phyloP scores from a whole-genome alignment of 2,329 filamentous ascomycete species.

The Microdochium bolleyi region DNA sequence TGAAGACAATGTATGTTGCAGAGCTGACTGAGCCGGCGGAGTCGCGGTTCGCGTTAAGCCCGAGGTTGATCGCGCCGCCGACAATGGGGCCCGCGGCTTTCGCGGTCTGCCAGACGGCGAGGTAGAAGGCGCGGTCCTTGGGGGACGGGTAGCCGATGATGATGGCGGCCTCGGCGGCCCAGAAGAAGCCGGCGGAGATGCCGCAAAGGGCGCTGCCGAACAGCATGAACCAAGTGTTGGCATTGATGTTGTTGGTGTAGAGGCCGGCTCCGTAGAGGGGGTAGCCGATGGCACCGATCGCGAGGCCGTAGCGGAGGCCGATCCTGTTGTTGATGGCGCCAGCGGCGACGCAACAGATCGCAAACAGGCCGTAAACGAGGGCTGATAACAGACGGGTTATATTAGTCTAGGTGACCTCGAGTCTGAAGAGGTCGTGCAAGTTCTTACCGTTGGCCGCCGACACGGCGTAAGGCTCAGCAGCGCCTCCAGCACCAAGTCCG shows the following conservation, averaged over 20 bases:
- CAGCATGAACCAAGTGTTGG: slow-evolving; percentile 54
- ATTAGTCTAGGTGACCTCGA: too few species aligned
- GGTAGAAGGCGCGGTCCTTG: slow-evolving; percentile 46
- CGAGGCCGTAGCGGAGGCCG: slow-evolving; percentile 27
- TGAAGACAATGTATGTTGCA: slow-evolving; percentile 14
- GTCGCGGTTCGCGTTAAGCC: slow-evolving; percentile 26
- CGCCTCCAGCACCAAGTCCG: slow-evolving; percentile 30
- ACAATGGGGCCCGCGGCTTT: slow-evolving; percentile 34
- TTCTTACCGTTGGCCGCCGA: slow-evolving; percentile 29
- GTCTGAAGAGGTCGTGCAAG: too few species aligned
- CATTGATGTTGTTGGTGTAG: slow-evolving; percentile 57
- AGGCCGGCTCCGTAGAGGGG: slow-evolving; percentile 56
- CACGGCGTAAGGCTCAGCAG: slow-evolving; percentile 29
- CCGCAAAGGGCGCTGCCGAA: slow-evolving; percentile 56
- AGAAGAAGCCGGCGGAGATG: slow-evolving; percentile 57
- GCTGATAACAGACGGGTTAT: slow-evolving; percentile 10
- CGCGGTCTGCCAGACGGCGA: slow-evolving; percentile 40
- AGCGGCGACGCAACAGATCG: slow-evolving; percentile 30
- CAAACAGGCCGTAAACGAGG: slow-evolving; percentile 34
- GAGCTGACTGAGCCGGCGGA: slow-evolving; percentile 12
- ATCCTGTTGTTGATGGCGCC: slow-evolving; percentile 27
- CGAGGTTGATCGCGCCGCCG: slow-evolving; percentile 41
- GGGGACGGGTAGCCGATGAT: slow-evolving; percentile 57
- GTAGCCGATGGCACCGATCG: slow-evolving; percentile 46
- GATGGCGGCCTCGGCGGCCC: slow-evolving; percentile 61